A percentile compares a stretch with the other conserved stretches of the same genome.
Evolutionary conservation across 352 stramenopile species (phyloP).

Genomic region (Pythium sukuiense): DNA sequence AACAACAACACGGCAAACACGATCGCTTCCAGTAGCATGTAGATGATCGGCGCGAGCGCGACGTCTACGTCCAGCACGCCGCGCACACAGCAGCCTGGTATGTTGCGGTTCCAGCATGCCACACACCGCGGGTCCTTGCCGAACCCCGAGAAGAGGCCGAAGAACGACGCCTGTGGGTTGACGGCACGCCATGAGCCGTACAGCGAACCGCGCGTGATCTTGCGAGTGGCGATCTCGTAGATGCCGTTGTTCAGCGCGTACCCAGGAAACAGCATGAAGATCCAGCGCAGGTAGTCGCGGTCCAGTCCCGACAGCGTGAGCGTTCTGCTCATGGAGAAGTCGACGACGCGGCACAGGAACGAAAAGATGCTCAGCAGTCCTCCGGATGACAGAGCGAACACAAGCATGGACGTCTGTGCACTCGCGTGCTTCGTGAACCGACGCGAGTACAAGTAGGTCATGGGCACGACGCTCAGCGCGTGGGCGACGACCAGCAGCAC

Average conservation of each 20-base stretch:
- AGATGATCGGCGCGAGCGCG: slow-evolving; percentile 44
- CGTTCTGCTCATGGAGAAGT: slow-evolving; percentile 34
- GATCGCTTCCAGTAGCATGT: slow-evolving; percentile 49
- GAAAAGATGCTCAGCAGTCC: slow-evolving; percentile 76
- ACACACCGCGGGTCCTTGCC: slow-evolving; percentile 37
- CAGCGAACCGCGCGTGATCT: slow-evolving; percentile 55
- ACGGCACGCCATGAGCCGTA: slow-evolving; percentile 31
- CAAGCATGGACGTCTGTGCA: slow-evolving; percentile 66
- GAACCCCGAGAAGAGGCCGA: slow-evolving; percentile 52
- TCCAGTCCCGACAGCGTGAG: slow-evolving; percentile 65
- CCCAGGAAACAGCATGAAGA: slow-evolving; percentile 70
- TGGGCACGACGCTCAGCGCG: slow-evolving; percentile 47
- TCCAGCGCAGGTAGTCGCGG: slow-evolving; percentile 68
- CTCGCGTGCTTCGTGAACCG: slow-evolving; percentile 60
- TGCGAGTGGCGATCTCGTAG: slow-evolving; percentile 70
- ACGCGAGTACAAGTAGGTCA: slow-evolving; percentile 64
- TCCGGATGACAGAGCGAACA: slow-evolving; percentile 57
- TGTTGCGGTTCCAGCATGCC: slow-evolving; percentile 50
- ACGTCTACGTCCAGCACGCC: slow-evolving; percentile 62
- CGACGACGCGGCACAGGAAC: slow-evolving; percentile 69
- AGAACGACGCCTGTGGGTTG: slow-evolving; percentile 49
- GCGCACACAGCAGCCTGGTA: slow-evolving; percentile 44
- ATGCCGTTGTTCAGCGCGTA: slow-evolving; percentile 72
- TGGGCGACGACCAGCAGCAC: slow-evolving; percentile 44
- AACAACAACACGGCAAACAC: slow-evolving; percentile 55